Conservation (phyloP, 208 protist species). For the Leishmania tropica region DNA sequence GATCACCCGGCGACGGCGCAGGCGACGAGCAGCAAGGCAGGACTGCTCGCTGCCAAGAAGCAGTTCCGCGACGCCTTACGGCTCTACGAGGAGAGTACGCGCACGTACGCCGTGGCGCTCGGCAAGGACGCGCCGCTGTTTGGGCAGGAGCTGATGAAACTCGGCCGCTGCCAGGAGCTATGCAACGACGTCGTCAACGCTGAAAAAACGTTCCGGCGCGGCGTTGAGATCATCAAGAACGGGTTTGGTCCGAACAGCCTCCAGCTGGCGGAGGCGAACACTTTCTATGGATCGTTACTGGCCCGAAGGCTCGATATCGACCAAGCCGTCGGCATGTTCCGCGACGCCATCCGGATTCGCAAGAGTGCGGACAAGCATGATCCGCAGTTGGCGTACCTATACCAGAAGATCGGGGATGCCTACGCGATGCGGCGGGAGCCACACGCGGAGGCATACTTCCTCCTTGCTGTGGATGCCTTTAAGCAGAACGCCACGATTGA, state of each 20-base stretch:
- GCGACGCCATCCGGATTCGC: slow-evolving; percentile 76
- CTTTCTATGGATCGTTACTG: slow-evolving; percentile 75
- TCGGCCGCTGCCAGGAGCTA: slow-evolving; percentile 82
- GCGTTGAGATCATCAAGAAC: slow-evolving; percentile 67
- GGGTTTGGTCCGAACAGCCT: slow-evolving; percentile 63
- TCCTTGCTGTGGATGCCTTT: slow-evolving; percentile 82
- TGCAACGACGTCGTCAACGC: slow-evolving; percentile 67
- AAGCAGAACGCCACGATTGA: slow-evolving; percentile 76
- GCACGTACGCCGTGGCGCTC: slow-evolving; percentile 68
- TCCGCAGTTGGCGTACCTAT: slow-evolving; percentile 84
- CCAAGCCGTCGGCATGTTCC: slow-evolving; percentile 58
- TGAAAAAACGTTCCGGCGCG: slow-evolving; percentile 73
- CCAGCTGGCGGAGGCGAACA: slow-evolving; percentile 79
- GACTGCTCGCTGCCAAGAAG: slow-evolving; percentile 72
- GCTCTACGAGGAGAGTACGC: slow-evolving; percentile 83
- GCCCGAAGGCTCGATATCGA: slow-evolving; percentile 72
- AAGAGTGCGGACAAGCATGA: slow-evolving; percentile 66
- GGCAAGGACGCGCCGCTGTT: slow-evolving; percentile 79
- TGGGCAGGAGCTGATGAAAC: slow-evolving; percentile 81
- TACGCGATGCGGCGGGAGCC: slow-evolving; percentile 81
- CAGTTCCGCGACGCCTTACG: slow-evolving; percentile 83
- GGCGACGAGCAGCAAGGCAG: slow-evolving; percentile 85
- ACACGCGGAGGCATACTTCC: slow-evolving; percentile 89
- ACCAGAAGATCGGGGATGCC: slow-evolving; percentile 87
- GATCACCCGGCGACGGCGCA: slow-evolving; percentile 86